Evolutionary conservation across 257 asterid species (phyloP).

Genomic region (Handroanthus guayacan): DNA sequence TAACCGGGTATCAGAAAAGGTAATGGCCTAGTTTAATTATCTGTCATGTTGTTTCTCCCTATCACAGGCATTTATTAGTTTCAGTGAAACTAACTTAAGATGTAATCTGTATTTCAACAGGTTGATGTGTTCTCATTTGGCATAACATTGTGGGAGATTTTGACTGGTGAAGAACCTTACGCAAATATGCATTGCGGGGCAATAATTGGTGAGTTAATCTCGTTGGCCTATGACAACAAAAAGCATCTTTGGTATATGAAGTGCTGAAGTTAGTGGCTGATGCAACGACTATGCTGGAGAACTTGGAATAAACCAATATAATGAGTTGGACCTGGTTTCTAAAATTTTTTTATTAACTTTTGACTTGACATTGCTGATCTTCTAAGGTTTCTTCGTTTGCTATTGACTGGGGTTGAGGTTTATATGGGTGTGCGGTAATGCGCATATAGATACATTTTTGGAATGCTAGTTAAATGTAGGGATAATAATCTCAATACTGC

Average conservation of each 20-base stretch:
- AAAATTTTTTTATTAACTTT: conserved; percentile 14
- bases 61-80: background rate
- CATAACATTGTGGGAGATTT: conserved; percentile 77
- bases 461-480: background rate
- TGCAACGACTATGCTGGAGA: conserved; percentile 4
- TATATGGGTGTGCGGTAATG: background rate
- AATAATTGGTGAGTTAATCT: conserved; percentile 65
- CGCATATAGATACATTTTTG: background rate
- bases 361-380: background rate
- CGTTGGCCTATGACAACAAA: conserved; percentile 20
- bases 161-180: conserved; percentile 82
- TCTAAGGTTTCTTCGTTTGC: background rate
- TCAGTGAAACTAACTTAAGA: conserved; percentile 23
- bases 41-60: conserved; percentile 20
- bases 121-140: conserved; percentile 89
- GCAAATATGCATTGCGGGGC: conserved; percentile 87
- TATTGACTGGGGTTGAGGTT: background rate
- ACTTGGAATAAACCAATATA: background rate
- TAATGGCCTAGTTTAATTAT: conserved; percentile 30
- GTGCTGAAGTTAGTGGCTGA: conserved; percentile 23
- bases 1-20: conserved; percentile 72
- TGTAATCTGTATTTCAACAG: conserved; percentile 46
- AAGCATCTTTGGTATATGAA: background rate
- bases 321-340: conserved; percentile 2
- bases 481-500: background rate